A percentile compares a stretch with the other conserved stretches of the same genome.
These are phyloP conservation scores for Macrotyloma uniflorum DNA, from an alignment of 306 rosid species.

Conservation along the genomic window DNA sequence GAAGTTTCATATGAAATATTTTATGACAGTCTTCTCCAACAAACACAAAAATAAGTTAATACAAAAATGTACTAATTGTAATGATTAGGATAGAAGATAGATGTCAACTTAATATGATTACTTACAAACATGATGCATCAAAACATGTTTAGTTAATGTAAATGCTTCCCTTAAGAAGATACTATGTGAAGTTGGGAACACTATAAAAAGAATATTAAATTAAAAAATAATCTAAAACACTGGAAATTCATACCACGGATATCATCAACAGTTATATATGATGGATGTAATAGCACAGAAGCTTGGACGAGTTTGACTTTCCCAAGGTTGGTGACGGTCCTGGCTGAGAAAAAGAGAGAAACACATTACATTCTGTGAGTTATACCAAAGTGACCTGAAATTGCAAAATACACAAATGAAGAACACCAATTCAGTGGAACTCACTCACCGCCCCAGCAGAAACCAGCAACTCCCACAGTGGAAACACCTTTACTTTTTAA, in stretches of 20 bases:
- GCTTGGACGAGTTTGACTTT: conserved; percentile 49
- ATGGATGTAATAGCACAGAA: conserved; percentile 65
- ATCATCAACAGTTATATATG: conserved; percentile 61
- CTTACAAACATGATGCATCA: no score
- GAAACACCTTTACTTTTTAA: conserved; percentile 53
- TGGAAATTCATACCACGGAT: conserved; percentile 51
- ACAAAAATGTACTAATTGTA: no score
- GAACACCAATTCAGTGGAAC: conserved; percentile 3
- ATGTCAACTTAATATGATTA: no score
- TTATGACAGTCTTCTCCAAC: no score
- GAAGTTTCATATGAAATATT: not conserved
- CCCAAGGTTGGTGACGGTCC: conserved; percentile 60
- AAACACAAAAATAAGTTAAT: no score
- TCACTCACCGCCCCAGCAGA: conserved; percentile 84
- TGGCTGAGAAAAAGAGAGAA: conserved; percentile 48
- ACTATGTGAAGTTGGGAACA: not conserved
- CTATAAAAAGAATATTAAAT: not conserved
- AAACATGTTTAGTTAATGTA: no score
- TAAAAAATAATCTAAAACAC: conserved; percentile 11
- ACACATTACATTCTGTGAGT: not conserved
- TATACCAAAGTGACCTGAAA: not conserved
- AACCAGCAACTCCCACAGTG: conserved; percentile 68
- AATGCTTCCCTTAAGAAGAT: no score
- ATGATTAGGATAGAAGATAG: no score
- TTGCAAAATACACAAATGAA: not conserved